These are phyloP conservation scores for Henckelia pumila DNA, from an alignment of 257 asterid genomes.

Conservation along the genomic window DNA sequence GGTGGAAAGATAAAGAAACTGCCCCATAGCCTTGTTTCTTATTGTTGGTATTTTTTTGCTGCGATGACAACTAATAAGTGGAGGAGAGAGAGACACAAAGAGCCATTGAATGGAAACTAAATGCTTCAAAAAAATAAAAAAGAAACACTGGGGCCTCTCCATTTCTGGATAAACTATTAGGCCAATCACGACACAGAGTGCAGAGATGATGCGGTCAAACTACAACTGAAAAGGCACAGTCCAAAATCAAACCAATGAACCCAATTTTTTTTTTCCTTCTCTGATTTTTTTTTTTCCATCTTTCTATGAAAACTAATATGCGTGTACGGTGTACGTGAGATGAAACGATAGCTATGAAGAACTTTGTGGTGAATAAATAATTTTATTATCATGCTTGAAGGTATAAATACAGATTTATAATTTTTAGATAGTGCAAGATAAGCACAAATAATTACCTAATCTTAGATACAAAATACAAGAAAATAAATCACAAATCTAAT, in stretches of 20 bases:
- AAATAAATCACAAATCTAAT: no score
- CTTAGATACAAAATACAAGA: no score
- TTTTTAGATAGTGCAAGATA: no score
- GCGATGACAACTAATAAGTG: slow-evolving; percentile 29
- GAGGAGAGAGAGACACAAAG: slow-evolving; percentile 16
- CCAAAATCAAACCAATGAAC: not conserved
- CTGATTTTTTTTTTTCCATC: no score
- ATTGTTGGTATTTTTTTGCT: slow-evolving; percentile 22
- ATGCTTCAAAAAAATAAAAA: slow-evolving; percentile 3
- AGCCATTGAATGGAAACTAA: not conserved
- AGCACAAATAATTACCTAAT: no score
- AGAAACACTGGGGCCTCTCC: not conserved
- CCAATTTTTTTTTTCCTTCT: no score
- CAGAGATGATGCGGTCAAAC: slow-evolving; percentile 5
- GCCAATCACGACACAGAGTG: not conserved
- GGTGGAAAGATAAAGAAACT: slow-evolving; percentile 20
- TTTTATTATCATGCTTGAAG: no score
- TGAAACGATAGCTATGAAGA: no score
- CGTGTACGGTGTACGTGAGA: no score
- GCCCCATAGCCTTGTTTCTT: slow-evolving; percentile 21
- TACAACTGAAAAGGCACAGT: not conserved
- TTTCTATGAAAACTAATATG: no score
- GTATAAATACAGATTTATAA: no score
- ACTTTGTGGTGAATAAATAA: no score
- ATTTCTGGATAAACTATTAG: not conserved